Evolutionary conservation across 1,284 basidiomycete species (phyloP).

Genomic region (Marasmius sp.): DNA sequence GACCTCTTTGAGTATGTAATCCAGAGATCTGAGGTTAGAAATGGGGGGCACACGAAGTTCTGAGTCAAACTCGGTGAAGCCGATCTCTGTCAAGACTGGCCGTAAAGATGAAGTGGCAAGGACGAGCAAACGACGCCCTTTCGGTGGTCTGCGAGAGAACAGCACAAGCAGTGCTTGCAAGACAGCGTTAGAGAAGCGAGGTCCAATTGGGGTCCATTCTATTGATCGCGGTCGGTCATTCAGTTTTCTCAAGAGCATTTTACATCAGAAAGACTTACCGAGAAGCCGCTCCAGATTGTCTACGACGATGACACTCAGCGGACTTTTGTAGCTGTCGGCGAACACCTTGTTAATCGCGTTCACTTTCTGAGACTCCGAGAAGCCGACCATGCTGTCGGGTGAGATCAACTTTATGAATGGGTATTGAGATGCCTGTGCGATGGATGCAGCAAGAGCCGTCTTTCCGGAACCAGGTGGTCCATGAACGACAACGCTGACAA

Average conservation of each 20-base stretch:
- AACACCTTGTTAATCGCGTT: conserved; percentile 93
- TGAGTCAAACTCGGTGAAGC: conserved; percentile 89
- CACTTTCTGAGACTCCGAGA: conserved; percentile 89
- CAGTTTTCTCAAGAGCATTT: background rate
- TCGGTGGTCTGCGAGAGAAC: conserved; percentile 88
- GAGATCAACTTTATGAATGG: conserved; percentile 99
- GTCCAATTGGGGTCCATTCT: conserved; percentile 99
- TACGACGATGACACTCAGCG: conserved; percentile 94
- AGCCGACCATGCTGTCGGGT: conserved; percentile 97
- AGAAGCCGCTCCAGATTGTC: conserved; percentile 91
- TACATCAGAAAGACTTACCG: conserved; percentile 47
- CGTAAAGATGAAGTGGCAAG: conserved; percentile 92
- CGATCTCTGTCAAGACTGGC: conserved; percentile 87
- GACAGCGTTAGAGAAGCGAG: conserved; percentile 93
- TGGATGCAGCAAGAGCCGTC: conserved; percentile 93
- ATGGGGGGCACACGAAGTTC: conserved; percentile 88
- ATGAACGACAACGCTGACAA: conserved; percentile 89
- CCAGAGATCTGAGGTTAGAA: conserved; percentile 69
- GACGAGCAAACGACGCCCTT: conserved; percentile 91
- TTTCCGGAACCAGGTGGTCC: conserved; percentile 93
- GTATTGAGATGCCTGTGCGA: conserved; percentile 90
- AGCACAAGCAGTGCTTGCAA: conserved; percentile 92
- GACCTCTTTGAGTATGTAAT: conserved; percentile 82
- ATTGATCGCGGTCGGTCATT: background rate
- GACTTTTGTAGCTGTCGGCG: conserved; percentile 96